A percentile compares a stretch with the other conserved stretches of the same genome.
Evolutionary conservation across 2,329 filamentous ascomycete genomes (phyloP).

Genomic region (Fusarium siculi): DNA sequence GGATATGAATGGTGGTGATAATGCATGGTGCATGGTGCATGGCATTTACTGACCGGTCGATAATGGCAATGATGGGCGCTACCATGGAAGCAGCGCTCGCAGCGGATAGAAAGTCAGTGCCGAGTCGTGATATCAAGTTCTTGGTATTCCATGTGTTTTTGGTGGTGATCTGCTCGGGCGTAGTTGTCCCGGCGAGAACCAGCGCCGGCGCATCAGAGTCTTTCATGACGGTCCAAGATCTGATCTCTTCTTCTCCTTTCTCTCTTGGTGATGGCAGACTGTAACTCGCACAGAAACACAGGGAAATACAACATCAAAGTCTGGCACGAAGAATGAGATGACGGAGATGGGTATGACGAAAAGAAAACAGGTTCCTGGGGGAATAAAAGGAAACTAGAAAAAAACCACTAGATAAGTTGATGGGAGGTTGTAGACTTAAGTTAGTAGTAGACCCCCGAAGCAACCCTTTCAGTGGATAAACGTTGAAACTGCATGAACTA

Average conservation of each 20-base stretch:
- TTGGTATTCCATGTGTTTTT: constrained; percentile 75
- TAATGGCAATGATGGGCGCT: constrained; percentile 85
- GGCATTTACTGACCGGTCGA: constrained; percentile 73
- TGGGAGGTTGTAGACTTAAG: neutral
- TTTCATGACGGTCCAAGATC: constrained; percentile 14
- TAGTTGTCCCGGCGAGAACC: constrained; percentile 36
- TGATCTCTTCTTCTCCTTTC: neutral
- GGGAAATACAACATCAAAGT: neutral
- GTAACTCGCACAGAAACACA: neutral
- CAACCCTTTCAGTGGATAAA: constrained; percentile 20
- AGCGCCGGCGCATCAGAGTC: constrained; percentile 27
- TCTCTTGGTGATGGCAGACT: neutral
- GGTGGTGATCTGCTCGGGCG: constrained; percentile 26
- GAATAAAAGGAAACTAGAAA: neutral
- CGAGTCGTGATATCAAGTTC: constrained; percentile 73
- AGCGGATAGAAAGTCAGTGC: constrained; percentile 75
- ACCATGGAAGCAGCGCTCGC: constrained; percentile 78
- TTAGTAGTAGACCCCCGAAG: constrained; percentile 4
- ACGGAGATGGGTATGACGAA: neutral
- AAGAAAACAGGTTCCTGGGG: neutral
- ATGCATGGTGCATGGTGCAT: neutral
- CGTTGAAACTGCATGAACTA: neutral
- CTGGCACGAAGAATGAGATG: neutral
- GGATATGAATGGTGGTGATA: neutral
- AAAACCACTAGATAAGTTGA: neutral